These are phyloP conservation scores for Nicotiana paniculata DNA, from an alignment of 257 asterid genomes.

Conservation along the genomic window DNA sequence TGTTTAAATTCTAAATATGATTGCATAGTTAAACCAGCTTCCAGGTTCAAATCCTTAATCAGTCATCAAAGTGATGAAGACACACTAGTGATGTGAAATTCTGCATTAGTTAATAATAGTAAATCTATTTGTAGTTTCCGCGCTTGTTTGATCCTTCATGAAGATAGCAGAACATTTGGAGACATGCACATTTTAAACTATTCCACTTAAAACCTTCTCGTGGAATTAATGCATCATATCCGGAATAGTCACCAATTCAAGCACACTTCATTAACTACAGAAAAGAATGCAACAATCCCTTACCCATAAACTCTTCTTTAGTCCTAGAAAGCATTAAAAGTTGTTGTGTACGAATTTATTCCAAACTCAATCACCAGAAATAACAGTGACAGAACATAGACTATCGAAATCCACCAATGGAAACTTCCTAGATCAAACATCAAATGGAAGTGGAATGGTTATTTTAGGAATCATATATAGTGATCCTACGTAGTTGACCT, in stretches of 20 bases:
- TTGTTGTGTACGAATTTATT: background rate
- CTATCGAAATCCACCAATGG: background rate
- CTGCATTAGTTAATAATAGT: background rate
- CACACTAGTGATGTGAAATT: background rate
- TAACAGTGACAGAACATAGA: background rate
- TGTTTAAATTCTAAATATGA: background rate
- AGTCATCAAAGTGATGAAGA: background rate
- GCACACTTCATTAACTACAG: background rate
- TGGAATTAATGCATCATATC: background rate
- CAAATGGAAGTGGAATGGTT: background rate
- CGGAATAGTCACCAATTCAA: background rate
- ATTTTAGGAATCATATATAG: background rate
- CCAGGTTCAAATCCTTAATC: background rate
- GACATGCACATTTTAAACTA: background rate
- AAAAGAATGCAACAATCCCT: background rate
- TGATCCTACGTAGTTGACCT: background rate
- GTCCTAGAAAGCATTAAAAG: background rate
- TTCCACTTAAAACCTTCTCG: background rate
- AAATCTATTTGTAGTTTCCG: background rate
- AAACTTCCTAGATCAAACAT: background rate
- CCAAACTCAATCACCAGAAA: background rate
- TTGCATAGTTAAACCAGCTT: background rate
- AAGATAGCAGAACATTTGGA: background rate
- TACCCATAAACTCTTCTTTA: background rate
- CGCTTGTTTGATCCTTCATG: background rate